Base-by-base conservation (phyloP, 768 basidiomycete species). In the Pholiota conissans region DNA sequence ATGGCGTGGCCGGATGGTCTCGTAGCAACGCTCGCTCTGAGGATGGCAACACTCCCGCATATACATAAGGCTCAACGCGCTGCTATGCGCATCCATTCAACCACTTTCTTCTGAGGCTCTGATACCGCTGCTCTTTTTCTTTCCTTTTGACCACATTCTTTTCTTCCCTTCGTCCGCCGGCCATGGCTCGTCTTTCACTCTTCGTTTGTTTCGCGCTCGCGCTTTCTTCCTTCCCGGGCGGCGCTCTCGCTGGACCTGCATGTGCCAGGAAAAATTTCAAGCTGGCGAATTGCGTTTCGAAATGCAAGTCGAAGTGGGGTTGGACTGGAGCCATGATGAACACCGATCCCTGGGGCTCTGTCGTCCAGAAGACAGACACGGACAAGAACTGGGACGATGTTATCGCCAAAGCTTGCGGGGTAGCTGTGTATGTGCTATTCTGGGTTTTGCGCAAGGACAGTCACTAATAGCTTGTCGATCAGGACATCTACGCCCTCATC, bases 271-370 rank as follows among this genome's bases (percentile, higher is more conserved):
- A 74, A 57, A 59, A 76, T 58, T 71, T 65, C 58, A 63, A 72
- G 39, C 61, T 67, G n/a, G 54, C 64, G 14, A 69, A 74, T 39
- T 81, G 79, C 58, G 59, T 80, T 37, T 57, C 67, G 37, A 61
- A 58, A 57, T 82, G 80, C 65, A 74, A 70, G 61, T 60, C 68
- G 16, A 73, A 67, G 60, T 81, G 79, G 79, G 80, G 81, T 0
- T 79, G 77, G 75, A 69, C 77, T 13, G 80, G 80, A 18, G 63
- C 64, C 13, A 69, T 75, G 53, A 82, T 84, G 79, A 80, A 80
- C 56, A 73, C 71, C n/a, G 78, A 84, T 66, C 77, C 73, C 27
- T 86, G 84, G 84, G 84, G 84, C 48, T 62, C 73, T 28, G 82
- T 83, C 39, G 75, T 83, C 62, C 65, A 73, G 50, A 73, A 77